Percentiles rank a stretch among this genome's conserved stretches.
These are phyloP conservation scores for Diplodia sapinea DNA, from an alignment of 2,329 filamentous ascomycete species.

Conservation along the genomic window DNA sequence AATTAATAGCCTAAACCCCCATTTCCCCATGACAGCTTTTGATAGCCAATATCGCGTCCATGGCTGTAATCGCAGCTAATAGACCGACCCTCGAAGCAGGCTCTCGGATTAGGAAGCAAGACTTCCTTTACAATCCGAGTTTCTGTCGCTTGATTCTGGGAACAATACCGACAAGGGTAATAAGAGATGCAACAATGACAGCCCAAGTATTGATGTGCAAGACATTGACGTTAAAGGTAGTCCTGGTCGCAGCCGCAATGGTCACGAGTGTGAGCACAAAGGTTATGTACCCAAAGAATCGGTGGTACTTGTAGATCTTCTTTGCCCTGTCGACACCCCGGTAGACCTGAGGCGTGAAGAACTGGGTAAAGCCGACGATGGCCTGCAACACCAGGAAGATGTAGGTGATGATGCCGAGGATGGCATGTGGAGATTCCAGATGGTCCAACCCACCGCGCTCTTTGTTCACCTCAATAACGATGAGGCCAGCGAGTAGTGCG, in stretches of 20 bases:
- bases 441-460: slow-evolving; percentile 68
- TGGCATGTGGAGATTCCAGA: slow-evolving; percentile 81
- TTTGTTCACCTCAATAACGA: slow-evolving; percentile 86
- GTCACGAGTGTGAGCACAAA: slow-evolving; percentile 75
- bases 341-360: slow-evolving; percentile 74
- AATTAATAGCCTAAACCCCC: too few relatives aligned
- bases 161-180: slow-evolving; percentile 74
- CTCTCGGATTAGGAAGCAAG: not conserved
- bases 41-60: not conserved
- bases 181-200: slow-evolving; percentile 66
- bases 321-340: slow-evolving; percentile 82
- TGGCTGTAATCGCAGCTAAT: not conserved
- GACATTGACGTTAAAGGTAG: slow-evolving; percentile 71
- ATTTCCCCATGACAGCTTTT: too few relatives aligned
- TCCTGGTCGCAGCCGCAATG: slow-evolving; percentile 75
- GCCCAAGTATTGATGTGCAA: slow-evolving; percentile 79
- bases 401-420: slow-evolving; percentile 79
- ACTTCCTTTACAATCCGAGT: slow-evolving; percentile 62
- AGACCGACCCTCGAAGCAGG: not conserved
- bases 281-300: slow-evolving; percentile 75
- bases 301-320: slow-evolving; percentile 87
- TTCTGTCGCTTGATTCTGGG: slow-evolving; percentile 84
- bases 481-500: slow-evolving; percentile 67
- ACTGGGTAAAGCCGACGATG: slow-evolving; percentile 81
- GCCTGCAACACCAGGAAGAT: slow-evolving; percentile 74